phyloP scores from a whole-genome alignment of 73 alveolate species.

The Symbiodinium natans region DNA sequence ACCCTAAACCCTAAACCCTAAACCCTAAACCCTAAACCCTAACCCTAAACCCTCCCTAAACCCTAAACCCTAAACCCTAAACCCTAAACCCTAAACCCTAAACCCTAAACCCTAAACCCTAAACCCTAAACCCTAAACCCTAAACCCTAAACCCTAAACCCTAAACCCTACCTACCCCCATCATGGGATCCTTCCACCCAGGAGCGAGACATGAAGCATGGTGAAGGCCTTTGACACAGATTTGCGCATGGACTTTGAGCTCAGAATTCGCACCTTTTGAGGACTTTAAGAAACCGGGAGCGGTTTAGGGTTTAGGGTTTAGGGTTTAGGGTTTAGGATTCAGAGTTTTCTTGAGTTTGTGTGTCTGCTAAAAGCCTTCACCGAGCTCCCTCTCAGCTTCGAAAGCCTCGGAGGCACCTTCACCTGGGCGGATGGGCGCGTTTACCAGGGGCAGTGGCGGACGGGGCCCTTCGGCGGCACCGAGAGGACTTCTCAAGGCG shows the following conservation, averaged over 20 bases:
- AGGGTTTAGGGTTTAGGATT: neutral
- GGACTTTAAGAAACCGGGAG: no score
- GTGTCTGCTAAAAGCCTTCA: neutral
- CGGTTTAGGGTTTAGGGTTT: neutral
- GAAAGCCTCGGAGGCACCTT: constrained; percentile 29
- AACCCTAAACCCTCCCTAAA: no score
- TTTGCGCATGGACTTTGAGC: no score
- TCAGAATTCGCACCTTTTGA: no score
- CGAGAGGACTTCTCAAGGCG: no score
- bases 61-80: no score
- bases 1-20: no score
- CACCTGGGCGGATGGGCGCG: constrained; percentile 92
- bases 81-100: no score
- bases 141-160: neutral
- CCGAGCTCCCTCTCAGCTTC: neutral
- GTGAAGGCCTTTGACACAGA: neutral
- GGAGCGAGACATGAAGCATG: constrained; percentile 91
- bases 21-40: no score
- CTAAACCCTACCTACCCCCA: neutral
- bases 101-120: no score
- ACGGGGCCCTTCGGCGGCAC: constrained; percentile 49
- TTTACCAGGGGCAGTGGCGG: constrained; percentile 93
- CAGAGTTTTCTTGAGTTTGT: neutral
- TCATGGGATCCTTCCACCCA: neutral
- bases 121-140: no score